Base-by-base conservation (phyloP, 2,329 filamentous ascomycete species). In the Hypoxylon rubiginosum region DNA sequence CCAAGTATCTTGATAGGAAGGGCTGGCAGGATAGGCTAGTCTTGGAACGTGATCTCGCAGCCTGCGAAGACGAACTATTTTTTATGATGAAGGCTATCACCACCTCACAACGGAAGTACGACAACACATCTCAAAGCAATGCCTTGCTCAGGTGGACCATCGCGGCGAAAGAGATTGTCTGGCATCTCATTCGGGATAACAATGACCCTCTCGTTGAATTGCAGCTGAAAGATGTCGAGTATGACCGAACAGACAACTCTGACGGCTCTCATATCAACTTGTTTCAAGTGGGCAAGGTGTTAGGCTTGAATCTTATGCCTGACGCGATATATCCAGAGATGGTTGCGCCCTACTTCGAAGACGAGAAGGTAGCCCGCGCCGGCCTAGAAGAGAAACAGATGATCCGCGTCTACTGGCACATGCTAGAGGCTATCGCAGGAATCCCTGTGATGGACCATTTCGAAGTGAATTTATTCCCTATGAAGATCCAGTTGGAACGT, bases 41-140 rank as follows among this genome's bases (percentile, higher is more conserved):
- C n/a, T 86, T 99, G 46, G 96, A 99, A 76, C 91, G 92, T 55
- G 96, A 99, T 76, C 83, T 99, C 54, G 88, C 93, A 9, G 89
- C 89, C 19, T 97, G 93, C 74, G 96, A 98, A 78, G 96, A 99
- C 74, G 97, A 99, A 79, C 82, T 99, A 8, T 99, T 99, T 85
- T 99, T 99, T 82, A 92, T 99, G 84, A 98, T 99, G 96, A 98
- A 99, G 75, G 97, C 96, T 41, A 99, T 99, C 77, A 99, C 96
- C 1, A 97, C 94, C 2, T 97, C 95, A 4, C 96, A 99, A 79
- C 87, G 94, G 64, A 96, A 94, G 76, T 90, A 89, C 68, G 93
- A 97, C 65, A 87, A 87, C 50, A 84, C 88, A 53, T 88, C 89
- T 6, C 88, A 93, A 68, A 91, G 90, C 61, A 94, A 88, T 64